Evolutionary conservation across 1,284 basidiomycete species (phyloP).

Genomic region (Neolentinus lepideus): DNA sequence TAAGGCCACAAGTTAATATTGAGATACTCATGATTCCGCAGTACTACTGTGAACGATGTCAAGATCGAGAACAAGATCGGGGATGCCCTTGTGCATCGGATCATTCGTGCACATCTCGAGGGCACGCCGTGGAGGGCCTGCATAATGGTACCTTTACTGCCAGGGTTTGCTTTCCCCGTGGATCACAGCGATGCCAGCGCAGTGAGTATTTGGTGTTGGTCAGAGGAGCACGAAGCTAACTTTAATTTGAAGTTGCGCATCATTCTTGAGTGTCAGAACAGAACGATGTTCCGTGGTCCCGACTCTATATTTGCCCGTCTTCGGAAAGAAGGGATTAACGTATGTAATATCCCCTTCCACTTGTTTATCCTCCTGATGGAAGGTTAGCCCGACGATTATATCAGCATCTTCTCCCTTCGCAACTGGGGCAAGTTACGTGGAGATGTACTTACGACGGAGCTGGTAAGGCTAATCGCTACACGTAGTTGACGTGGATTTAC

Average conservation of each 20-base stretch:
- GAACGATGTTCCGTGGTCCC: slow-evolving; percentile 84
- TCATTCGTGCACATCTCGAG: slow-evolving; percentile 84
- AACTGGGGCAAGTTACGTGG: slow-evolving; percentile 91
- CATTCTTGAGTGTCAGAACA: slow-evolving; percentile 91
- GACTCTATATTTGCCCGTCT: slow-evolving; percentile 90
- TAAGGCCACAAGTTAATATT: not conserved
- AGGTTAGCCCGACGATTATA: slow-evolving; percentile 83
- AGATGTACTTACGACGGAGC: slow-evolving; percentile 85
- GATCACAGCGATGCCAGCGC: slow-evolving; percentile 92
- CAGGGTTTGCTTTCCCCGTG: slow-evolving; percentile 91
- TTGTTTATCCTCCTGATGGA: slow-evolving; percentile 3
- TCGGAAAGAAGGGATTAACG: slow-evolving; percentile 84
- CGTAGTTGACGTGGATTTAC: not conserved
- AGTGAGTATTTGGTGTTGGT: slow-evolving; percentile 37
- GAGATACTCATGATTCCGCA: slow-evolving; percentile 19
- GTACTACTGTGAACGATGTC: slow-evolving; percentile 82
- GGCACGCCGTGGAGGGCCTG: slow-evolving; percentile 86
- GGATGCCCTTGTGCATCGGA: slow-evolving; percentile 88
- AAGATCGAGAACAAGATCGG: slow-evolving; percentile 92
- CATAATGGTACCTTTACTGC: slow-evolving; percentile 88
- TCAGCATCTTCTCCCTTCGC: slow-evolving; percentile 86
- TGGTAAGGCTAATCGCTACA: slow-evolving; percentile 34
- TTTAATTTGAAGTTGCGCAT: slow-evolving; percentile 72
- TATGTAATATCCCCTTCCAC: slow-evolving; percentile 27
- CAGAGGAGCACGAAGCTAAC: not conserved